Base-by-base conservation (phyloP, 331 rosid genomes). In the Cydonia oblonga region DNA sequence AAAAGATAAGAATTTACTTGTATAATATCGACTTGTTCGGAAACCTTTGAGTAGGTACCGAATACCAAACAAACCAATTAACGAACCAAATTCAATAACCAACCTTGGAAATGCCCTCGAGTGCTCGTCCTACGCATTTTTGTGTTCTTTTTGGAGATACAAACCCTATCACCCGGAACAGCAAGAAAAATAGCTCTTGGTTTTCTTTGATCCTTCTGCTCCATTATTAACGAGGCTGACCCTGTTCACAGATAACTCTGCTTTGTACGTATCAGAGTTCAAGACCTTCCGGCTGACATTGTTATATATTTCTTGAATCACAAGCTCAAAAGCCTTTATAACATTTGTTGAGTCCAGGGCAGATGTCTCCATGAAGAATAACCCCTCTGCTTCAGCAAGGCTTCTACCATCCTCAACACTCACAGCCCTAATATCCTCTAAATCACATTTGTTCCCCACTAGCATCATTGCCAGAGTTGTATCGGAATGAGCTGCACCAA, bases 321-420 rank as follows among this genome's bases (percentile, higher is more conserved):
- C 97, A 76, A 88, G 83, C 79, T 92, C 98, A 46, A 92, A 92
- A n/a, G 98, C 97, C 57, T 83, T 87, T 70, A 79, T 89, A 5
- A 92, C 98, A 66, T 92, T 92, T 29, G 92, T 92, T 3, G 98
- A 84, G 54, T 92, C 97, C 28, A 92, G 73, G 28, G 98, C 98
- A 38, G 98, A 92, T 38, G 98, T 90, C 81, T 92, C 98, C 96
- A 92, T 88, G 93, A 92, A 92, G 80, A 88, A 92, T 77, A 92
- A 68, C 25, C 97, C 98, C 76, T 92, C 97, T 9, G 93, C 81
- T 85, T 92, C 98, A 1, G 98, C 97, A 42, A 92, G 88, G 70
- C 71, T 86, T 85, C 85, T 92, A 52, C 98, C 98, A 78, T 92
- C 98, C 56, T 92, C 98, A 2, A 92, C 70, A 53, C 89, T 87